Evolutionary conservation across 306 rosid species (phyloP), one percentile per base, ranked within the genome.

Genomic region (Cicer judaicum): DNA sequence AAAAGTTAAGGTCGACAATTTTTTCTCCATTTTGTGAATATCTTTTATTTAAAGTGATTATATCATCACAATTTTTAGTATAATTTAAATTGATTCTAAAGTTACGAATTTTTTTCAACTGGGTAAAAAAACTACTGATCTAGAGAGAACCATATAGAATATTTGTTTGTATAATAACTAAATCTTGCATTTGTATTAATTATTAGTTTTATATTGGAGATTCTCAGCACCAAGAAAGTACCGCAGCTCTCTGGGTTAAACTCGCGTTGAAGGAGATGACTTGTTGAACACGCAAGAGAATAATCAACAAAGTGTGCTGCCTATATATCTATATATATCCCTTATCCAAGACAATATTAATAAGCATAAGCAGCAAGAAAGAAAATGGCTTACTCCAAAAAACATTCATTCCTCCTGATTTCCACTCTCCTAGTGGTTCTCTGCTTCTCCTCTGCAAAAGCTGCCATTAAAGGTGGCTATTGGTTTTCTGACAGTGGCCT

Each of bases 381-480:
- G 57, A 42, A 59, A 59, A 75, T 75, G 77, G 74, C 48, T 1
- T 9, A n/a, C 56, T 41, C 36, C 15, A 75, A 21, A 6, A 70
- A 10, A 8, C 57, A 70, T 69, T 14, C 69, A 14, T 18, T 63
- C n/a, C 62, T 70, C 36, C 52, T 63, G 39, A 6, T 40, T 61
- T 29, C 41, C 64, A 70, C 77, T 39, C 56, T 78, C 50, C 42
- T 62, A 11, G 1, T 61, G 2, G 12, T 59, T 14, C 48, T 78
- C 10, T 38, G 24, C 12, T 60, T 52, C 47, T 52, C 64, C 19
- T 41, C 40, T 3, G 54, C 88, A 34, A 67, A 80, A 49, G 79
- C 87, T 12, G 78, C 77, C 80, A 47, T 87, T 8, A 73, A 55
- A 84, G 87, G 84, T 6, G 91, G 88, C 29, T 84, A 84, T 29